Conservation (phyloP, 2,329 filamentous ascomycete species). For the Pseudodiploospora longispora region DNA sequence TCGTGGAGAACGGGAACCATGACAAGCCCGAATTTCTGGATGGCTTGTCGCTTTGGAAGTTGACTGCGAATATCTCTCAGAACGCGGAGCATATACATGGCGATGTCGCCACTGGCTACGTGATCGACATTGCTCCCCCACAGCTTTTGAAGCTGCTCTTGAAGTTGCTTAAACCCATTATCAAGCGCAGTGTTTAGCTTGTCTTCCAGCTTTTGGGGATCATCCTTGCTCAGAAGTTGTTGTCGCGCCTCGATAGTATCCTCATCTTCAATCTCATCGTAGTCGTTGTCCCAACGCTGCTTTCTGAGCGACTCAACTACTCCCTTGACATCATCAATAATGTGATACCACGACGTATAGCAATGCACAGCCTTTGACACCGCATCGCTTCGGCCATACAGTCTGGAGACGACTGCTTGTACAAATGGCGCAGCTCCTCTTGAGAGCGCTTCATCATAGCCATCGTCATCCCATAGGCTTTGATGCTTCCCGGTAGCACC, state of each 20-base stretch:
- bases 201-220: constrained; percentile 55
- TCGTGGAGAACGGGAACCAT: constrained; percentile 59
- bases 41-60: constrained; percentile 44
- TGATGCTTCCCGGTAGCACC: constrained; percentile 41
- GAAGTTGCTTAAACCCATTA: constrained; percentile 50
- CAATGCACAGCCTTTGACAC: constrained; percentile 53
- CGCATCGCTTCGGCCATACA: constrained; percentile 63
- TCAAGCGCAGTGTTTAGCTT: constrained; percentile 48
- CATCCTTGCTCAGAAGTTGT: constrained; percentile 61
- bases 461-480: constrained; percentile 59
- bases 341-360: constrained; percentile 67
- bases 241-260: constrained; percentile 60
- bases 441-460: constrained; percentile 57
- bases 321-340: constrained; percentile 58
- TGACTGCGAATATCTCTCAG: constrained; percentile 65
- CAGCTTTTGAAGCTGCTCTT: constrained; percentile 43
- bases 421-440: constrained; percentile 62
- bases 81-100: constrained; percentile 63
- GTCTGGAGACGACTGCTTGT: constrained; percentile 56
- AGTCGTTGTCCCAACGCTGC: constrained; percentile 68
- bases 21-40: constrained; percentile 49
- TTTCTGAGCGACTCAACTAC: constrained; percentile 58
- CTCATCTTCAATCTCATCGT: constrained; percentile 67
- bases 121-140: constrained; percentile 39
- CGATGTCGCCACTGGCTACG: constrained; percentile 42